These are phyloP conservation scores for Thamnidium elegans DNA, from an alignment of 192 early-diverging fungal genomes.

Conservation along the genomic window DNA sequence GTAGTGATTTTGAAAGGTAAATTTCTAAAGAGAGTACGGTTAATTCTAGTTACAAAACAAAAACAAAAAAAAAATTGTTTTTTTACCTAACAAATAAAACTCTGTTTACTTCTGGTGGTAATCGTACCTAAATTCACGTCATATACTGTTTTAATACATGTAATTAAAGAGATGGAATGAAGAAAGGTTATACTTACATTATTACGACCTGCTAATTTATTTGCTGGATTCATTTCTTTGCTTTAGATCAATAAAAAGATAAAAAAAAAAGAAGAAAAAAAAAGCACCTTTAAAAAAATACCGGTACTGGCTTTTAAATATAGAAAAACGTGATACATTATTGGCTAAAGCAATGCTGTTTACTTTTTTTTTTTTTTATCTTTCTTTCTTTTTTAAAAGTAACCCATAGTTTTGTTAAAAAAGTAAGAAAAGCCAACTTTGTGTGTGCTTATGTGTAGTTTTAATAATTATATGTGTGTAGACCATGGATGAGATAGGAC, in stretches of 20 bases:
- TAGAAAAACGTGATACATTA: too few relatives aligned
- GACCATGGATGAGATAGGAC: conserved; percentile 1
- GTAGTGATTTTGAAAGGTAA: conserved; percentile 95
- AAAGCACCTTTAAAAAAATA: too few relatives aligned
- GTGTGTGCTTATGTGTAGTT: neutral
- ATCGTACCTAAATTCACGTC: conserved; percentile 49
- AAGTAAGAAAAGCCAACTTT: neutral
- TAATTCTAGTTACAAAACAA: too few relatives aligned
- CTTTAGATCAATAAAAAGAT: too few relatives aligned
- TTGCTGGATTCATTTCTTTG: neutral
- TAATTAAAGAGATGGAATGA: neutral
- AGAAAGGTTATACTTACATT: neutral
- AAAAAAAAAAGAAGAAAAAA: too few relatives aligned
- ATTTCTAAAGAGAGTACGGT: conserved; percentile 52
- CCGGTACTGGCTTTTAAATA: too few relatives aligned
- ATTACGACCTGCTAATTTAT: neutral
- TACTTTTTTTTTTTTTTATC: neutral
- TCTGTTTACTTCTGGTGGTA: conserved; percentile 94
- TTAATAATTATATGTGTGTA: neutral
- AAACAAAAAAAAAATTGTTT: too few relatives aligned
- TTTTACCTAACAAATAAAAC: conserved; percentile 81
- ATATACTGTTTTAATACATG: neutral
- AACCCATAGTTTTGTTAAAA: neutral
- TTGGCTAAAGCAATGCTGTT: neutral
- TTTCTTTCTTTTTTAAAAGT: neutral